phyloP scores from a whole-genome alignment of 257 asterid species.

The Fraxinus pennsylvanica region DNA sequence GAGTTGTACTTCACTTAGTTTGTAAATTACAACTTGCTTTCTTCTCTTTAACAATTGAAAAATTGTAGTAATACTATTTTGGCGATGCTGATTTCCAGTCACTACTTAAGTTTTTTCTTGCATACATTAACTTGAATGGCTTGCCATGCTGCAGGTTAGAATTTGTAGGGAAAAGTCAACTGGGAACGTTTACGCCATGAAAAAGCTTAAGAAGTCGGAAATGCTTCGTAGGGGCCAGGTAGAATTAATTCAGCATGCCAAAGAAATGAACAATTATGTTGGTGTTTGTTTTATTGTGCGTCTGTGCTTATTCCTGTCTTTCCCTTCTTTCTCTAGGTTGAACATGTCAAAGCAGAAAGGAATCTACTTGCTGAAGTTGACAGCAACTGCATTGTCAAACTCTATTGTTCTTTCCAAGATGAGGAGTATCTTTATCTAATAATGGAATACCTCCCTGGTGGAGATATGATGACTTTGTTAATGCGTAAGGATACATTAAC shows the following conservation, averaged over 20 bases:
- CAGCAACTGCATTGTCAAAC: constrained; percentile 93
- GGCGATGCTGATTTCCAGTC: constrained; percentile 1
- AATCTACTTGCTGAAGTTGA: constrained; percentile 95
- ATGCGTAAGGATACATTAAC: constrained; percentile 94
- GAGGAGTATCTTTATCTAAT: constrained; percentile 90
- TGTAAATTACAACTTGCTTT: constrained; percentile 7
- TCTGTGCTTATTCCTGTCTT: constrained; percentile 22
- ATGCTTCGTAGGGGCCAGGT: constrained; percentile 99
- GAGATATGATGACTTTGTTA: constrained; percentile 98
- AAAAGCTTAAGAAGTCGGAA: constrained; percentile 95
- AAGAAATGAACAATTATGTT: constrained; percentile 18
- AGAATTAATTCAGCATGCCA: constrained; percentile 19
- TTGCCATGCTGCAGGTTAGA: constrained; percentile 62
- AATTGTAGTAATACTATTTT: not conserved
- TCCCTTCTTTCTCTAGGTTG: constrained; percentile 55
- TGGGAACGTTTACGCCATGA: constrained; percentile 92
- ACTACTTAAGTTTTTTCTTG: constrained; percentile 12
- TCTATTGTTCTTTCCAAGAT: constrained; percentile 96
- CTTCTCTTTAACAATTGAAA: not conserved
- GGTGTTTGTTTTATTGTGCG: constrained; percentile 13
- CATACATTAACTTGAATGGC: not conserved
- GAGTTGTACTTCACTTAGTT: constrained; percentile 5
- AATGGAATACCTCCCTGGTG: constrained; percentile 98
- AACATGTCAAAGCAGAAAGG: constrained; percentile 92
- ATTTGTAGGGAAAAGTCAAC: constrained; percentile 89